Evolutionary conservation across 2,329 filamentous ascomycete species (phyloP).

Genomic region (Basipetospora chlamydospora): DNA sequence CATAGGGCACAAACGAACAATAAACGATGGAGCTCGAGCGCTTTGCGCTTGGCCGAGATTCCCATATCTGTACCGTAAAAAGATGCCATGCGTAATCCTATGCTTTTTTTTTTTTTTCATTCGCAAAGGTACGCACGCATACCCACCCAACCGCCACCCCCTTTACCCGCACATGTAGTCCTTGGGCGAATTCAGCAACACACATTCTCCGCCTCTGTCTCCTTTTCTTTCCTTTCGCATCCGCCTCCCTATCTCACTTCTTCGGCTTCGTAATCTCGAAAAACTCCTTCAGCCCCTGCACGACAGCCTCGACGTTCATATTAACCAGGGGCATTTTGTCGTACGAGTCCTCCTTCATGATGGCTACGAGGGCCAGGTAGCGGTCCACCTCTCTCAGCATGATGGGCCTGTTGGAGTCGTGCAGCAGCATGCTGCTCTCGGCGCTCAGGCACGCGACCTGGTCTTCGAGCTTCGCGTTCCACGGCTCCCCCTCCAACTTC

Average conservation of each 20-base stretch:
- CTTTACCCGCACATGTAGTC: too few relatives aligned
- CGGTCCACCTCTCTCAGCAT: conserved; percentile 56
- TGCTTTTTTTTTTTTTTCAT: not conserved
- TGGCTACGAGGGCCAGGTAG: conserved; percentile 68
- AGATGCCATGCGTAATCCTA: not conserved
- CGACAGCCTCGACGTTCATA: conserved; percentile 74
- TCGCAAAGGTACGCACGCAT: too few relatives aligned
- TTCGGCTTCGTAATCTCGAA: conserved; percentile 56
- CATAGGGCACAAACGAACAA: not conserved
- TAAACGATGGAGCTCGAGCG: not conserved
- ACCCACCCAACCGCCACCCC: too few relatives aligned
- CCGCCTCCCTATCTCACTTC: conserved; percentile 14
- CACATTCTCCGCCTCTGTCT: not conserved
- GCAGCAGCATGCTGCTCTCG: conserved; percentile 54
- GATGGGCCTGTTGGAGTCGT: conserved; percentile 48
- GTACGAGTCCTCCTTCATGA: conserved; percentile 75
- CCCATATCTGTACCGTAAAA: too few relatives aligned
- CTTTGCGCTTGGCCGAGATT: too few relatives aligned
- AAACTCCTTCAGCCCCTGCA: conserved; percentile 64
- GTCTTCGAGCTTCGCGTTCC: conserved; percentile 44
- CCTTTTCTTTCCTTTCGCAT: too few relatives aligned
- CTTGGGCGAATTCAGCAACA: too few relatives aligned
- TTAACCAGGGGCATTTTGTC: conserved; percentile 75
- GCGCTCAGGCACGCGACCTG: conserved; percentile 52
- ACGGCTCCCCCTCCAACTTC: conserved; percentile 42